Evolutionary conservation across 2,329 filamentous ascomycete genomes (phyloP), one percentile per base, ranked within the genome.

Genomic region (Fusarium cicatricum): DNA sequence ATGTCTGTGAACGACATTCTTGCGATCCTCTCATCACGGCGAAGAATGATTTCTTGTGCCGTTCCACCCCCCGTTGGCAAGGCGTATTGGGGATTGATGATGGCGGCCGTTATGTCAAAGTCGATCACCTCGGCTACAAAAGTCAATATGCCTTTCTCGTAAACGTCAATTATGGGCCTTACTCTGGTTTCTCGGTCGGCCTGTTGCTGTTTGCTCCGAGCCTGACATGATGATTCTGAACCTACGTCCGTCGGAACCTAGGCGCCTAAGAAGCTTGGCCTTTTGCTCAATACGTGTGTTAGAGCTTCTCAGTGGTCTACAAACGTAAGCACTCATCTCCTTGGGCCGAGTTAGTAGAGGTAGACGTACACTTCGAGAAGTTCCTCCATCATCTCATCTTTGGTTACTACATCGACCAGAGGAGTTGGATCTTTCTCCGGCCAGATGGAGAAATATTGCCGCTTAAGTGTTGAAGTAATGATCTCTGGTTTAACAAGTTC

Each of bases 351-450:
- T 7, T 7, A 4, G 2, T 12, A 15, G 4, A 5, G 5, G 1
- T 9, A n/a, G 17, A 5, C 67, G 42, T 62, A 69, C 67, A 68
- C 52, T 43, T 67, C 68, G 1, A 74, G 51, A 3, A 74, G 53
- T 26, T 74, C 57, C 33, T 72, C 69, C 72, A 74, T 74, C 51
- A 74, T 66, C 19, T 71, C 71, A 5, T 72, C 71, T 5, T 62
- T 59, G 0, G 66, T 73, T 2, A 73, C 66, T 5, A 72, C 67
- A 23, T 72, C 70, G 5, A 74, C 65, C 6, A 73, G 62, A 16
- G 62, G 64, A 3, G 55, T 34, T 11, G 62, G 51, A 5, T 70
- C 63, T 16, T 57, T 69, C 32, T 72, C 71, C 12, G 70, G 65
- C 72, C 70, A 74, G 11, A 73, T 70, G 4, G 58, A 56, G 31